Evolutionary conservation across 2,329 filamentous ascomycete species (phyloP).

Genomic region (Bretziella fagacearum): DNA sequence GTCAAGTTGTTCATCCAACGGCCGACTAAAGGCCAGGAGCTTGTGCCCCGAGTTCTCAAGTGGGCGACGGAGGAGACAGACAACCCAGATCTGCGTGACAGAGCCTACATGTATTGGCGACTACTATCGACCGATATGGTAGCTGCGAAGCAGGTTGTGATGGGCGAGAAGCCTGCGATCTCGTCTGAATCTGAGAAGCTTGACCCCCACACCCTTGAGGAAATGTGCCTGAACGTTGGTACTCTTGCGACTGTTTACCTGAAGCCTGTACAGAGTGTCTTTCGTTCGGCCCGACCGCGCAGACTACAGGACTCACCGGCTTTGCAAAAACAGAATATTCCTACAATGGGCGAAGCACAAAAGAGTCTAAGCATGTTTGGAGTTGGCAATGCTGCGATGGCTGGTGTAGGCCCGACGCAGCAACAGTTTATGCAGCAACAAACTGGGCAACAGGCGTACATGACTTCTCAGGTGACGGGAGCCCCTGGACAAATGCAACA

Average conservation of each 20-base stretch:
- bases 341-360: slow-evolving; percentile 34
- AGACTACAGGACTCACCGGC: slow-evolving; percentile 70
- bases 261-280: slow-evolving; percentile 94
- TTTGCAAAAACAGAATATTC: slow-evolving; percentile 54
- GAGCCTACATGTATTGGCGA: slow-evolving; percentile 99
- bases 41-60: slow-evolving; percentile 88
- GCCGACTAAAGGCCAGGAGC: slow-evolving; percentile 80
- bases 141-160: slow-evolving; percentile 72
- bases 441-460: slow-evolving; percentile 22
- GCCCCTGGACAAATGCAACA: not conserved
- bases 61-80: slow-evolving; percentile 99
- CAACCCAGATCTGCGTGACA: slow-evolving; percentile 86
- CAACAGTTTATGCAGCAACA: slow-evolving; percentile 25
- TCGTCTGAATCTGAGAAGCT: slow-evolving; percentile 91
- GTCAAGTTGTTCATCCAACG: slow-evolving; percentile 97
- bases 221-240: slow-evolving; percentile 92
- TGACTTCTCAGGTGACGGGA: not conserved
- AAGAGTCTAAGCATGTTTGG: slow-evolving; percentile 45
- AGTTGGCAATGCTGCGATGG: slow-evolving; percentile 24
- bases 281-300: slow-evolving; percentile 69
- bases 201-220: slow-evolving; percentile 78
- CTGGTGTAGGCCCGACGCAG: slow-evolving; percentile 12
- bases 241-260: slow-evolving; percentile 94
- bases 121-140: slow-evolving; percentile 82
- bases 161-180: slow-evolving; percentile 94